phyloP scores from a whole-genome alignment of 106 monocot species.

The Hemerocallis citrina region DNA sequence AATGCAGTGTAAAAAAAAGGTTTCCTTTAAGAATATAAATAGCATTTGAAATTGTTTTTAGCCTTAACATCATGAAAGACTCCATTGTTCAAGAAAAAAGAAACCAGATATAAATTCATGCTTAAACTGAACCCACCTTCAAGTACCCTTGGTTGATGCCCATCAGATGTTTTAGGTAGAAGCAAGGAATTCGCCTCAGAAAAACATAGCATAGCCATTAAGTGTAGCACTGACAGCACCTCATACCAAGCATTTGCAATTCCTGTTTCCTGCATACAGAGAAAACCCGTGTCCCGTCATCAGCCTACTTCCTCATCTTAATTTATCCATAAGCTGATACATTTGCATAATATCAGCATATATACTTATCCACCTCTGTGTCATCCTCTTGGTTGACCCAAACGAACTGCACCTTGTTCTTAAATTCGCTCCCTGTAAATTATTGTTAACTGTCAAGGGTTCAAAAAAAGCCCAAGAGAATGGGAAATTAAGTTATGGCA shows the following conservation, averaged over 20 bases:
- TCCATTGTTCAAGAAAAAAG: neutral
- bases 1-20: neutral
- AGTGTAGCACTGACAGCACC: constrained; percentile 70
- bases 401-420: constrained; percentile 48
- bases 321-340: neutral
- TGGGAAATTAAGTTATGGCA: neutral
- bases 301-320: neutral
- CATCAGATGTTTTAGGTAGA: constrained; percentile 51
- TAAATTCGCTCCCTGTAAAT: constrained; percentile 37
- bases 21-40: neutral
- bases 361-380: constrained; percentile 33
- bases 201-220: constrained; percentile 76
- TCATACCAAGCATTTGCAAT: constrained; percentile 79
- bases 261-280: constrained; percentile 51
- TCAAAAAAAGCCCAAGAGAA: neutral
- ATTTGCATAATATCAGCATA: neutral
- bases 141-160: constrained; percentile 37
- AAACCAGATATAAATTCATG: neutral
- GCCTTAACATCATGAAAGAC: neutral
- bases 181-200: constrained; percentile 62
- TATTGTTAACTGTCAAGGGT: constrained; percentile 19
- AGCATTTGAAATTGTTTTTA: neutral
- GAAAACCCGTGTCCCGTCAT: neutral
- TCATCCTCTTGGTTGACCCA: constrained; percentile 77
- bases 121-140: constrained; percentile 38